Conservation (phyloP, 768 basidiomycete genomes). For the Crucibulum laeve region DNA sequence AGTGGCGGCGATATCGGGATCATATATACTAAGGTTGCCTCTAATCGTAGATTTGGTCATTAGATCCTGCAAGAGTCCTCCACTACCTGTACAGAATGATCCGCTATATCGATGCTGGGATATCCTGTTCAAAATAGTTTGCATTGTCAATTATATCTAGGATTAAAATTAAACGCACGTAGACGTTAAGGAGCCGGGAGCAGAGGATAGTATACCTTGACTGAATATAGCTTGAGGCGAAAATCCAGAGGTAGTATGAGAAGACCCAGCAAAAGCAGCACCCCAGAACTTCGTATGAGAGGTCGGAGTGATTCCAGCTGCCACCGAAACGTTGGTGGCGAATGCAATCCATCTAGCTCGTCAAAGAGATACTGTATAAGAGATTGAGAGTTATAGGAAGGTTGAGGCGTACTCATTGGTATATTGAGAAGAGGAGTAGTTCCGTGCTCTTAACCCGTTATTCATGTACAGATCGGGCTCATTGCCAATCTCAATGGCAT, state of each 20-base stretch:
- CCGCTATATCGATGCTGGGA: constrained; percentile 60
- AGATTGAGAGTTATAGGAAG: neutral
- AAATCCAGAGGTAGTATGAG: constrained; percentile 42
- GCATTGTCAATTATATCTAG: neutral
- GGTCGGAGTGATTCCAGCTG: constrained; percentile 28
- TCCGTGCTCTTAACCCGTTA: constrained; percentile 36
- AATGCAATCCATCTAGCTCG: constrained; percentile 49
- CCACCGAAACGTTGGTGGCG: constrained; percentile 42
- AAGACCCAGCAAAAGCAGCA: constrained; percentile 45
- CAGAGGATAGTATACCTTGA: constrained; percentile 43
- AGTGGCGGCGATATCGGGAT: constrained; percentile 50
- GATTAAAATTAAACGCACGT: constrained; percentile 33
- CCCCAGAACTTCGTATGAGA: constrained; percentile 44
- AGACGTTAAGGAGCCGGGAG: constrained; percentile 45
- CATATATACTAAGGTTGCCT: constrained; percentile 49
- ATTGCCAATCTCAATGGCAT: constrained; percentile 61
- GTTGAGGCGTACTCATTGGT: constrained; percentile 38
- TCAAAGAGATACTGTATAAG: neutral
- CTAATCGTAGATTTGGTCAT: constrained; percentile 60
- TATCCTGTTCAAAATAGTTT: constrained; percentile 28
- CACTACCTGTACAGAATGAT: constrained; percentile 53
- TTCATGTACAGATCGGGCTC: constrained; percentile 52
- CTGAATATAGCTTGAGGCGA: constrained; percentile 59
- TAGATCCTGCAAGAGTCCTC: constrained; percentile 52
- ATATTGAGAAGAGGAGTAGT: constrained; percentile 40